Evolutionary conservation across 2,329 filamentous ascomycete genomes (phyloP).

Genomic region (Exophiala calicioides): DNA sequence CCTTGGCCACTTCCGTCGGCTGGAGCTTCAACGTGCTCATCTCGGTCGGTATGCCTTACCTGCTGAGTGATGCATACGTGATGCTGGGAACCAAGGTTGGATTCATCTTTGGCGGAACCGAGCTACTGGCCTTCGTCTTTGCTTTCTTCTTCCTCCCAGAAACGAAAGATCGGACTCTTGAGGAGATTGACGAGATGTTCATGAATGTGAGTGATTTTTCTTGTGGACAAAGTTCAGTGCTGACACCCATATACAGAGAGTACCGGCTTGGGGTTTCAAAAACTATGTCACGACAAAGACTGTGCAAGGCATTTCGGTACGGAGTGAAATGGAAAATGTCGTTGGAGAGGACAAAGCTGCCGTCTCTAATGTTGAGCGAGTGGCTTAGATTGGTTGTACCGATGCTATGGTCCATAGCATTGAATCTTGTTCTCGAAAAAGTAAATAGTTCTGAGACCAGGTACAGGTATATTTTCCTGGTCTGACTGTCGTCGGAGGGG

Average conservation of each 20-base stretch:
- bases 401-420: not conserved
- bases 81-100: conserved; percentile 33
- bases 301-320: conserved; percentile 11
- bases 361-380: conserved; percentile 5
- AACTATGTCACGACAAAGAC: conserved; percentile 16
- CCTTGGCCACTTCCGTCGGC: conserved; percentile 40
- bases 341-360: conserved; percentile 1
- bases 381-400: not conserved
- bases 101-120: conserved; percentile 32
- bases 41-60: conserved; percentile 41
- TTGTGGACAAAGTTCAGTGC: conserved; percentile 2
- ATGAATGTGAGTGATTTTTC: conserved; percentile 38
- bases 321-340: conserved; percentile 3
- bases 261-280: conserved; percentile 11
- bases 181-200: conserved; percentile 80
- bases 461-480: too few species aligned
- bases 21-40: conserved; percentile 39
- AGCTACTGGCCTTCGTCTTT: conserved; percentile 21
- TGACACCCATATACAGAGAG: conserved; percentile 10
- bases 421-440: not conserved
- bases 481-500: not conserved
- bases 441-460: not conserved
- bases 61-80: conserved; percentile 42
- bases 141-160: conserved; percentile 31
- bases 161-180: conserved; percentile 62